A percentile compares a stretch with the other conserved stretches of the same genome.
These are phyloP conservation scores for Erysimum cheiranthoides DNA, from an alignment of 345 rosid species.

Conservation along the genomic window DNA sequence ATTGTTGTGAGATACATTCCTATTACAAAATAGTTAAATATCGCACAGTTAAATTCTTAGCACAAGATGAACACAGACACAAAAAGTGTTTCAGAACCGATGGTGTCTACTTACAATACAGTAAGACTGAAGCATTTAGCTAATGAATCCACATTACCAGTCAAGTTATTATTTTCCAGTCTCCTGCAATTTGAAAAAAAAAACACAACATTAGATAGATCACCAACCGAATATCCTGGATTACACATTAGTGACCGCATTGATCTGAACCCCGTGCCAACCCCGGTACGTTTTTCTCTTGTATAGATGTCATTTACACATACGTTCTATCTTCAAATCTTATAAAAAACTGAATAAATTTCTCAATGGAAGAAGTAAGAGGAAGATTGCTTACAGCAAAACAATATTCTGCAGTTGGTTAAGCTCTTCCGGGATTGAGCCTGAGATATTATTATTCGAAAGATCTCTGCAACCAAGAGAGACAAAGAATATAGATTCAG, in stretches of 20 bases:
- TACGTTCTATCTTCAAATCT: too few species aligned
- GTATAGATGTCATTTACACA: too few species aligned
- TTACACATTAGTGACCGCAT: background rate
- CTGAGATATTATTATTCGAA: slow-evolving; percentile 81
- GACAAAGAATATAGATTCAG: slow-evolving; percentile 28
- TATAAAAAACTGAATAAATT: too few species aligned
- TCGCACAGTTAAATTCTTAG: background rate
- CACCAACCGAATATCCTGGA: background rate
- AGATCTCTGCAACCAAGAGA: slow-evolving; percentile 68
- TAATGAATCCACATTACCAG: slow-evolving; percentile 76
- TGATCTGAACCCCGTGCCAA: too few species aligned
- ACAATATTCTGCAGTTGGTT: slow-evolving; percentile 73
- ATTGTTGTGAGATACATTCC: slow-evolving; percentile 87
- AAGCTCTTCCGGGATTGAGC: slow-evolving; percentile 81
- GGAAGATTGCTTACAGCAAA: slow-evolving; percentile 61
- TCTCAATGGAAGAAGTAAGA: background rate
- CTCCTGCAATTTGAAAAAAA: slow-evolving; percentile 61
- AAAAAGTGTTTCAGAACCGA: slow-evolving; percentile 5
- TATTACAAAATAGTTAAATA: slow-evolving; percentile 43
- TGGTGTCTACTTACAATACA: slow-evolving; percentile 58
- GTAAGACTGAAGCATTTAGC: slow-evolving; percentile 75
- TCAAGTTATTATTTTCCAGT: slow-evolving; percentile 78
- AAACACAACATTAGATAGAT: slow-evolving; percentile 9
- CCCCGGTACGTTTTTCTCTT: too few species aligned
- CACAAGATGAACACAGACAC: background rate